Evolutionary conservation across 2,329 filamentous ascomycete species (phyloP).

Genomic region (Pseudogymnoascus sp.): DNA sequence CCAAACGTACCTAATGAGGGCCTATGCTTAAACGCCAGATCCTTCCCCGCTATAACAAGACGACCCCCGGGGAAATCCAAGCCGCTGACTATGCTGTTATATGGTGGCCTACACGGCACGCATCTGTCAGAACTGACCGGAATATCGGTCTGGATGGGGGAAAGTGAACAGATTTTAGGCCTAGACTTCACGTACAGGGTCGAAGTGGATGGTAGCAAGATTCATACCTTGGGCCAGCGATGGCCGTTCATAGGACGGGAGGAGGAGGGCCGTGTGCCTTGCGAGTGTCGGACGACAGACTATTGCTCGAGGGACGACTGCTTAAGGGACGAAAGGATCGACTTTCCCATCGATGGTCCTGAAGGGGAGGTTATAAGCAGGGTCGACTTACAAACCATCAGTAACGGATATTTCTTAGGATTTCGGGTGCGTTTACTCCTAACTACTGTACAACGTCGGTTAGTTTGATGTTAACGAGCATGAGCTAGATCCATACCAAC

Average conservation of each 20-base stretch:
- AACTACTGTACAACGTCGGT: neutral
- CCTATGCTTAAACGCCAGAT: neutral
- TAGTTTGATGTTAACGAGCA: neutral
- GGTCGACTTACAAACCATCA: neutral
- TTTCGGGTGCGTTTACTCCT: neutral
- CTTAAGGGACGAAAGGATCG: neutral
- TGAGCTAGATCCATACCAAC: neutral
- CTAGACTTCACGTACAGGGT: neutral
- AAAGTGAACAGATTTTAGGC: neutral
- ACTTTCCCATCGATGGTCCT: neutral
- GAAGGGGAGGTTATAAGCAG: neutral
- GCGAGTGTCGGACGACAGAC: neutral
- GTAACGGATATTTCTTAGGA: neutral
- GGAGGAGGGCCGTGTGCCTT: neutral
- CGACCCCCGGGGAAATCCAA: neutral
- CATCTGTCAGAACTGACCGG: neutral
- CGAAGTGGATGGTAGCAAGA: neutral
- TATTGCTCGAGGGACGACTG: neutral
- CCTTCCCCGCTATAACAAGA: neutral
- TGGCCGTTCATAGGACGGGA: neutral
- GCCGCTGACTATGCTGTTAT: neutral
- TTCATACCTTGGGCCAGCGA: neutral
- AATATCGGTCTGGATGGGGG: neutral
- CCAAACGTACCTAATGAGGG: neutral
- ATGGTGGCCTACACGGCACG: neutral